A percentile compares a stretch with the other conserved stretches of the same genome.
These are phyloP conservation scores for Thelonectria rubi DNA, from an alignment of 2,329 filamentous ascomycete species.

Conservation along the genomic window DNA sequence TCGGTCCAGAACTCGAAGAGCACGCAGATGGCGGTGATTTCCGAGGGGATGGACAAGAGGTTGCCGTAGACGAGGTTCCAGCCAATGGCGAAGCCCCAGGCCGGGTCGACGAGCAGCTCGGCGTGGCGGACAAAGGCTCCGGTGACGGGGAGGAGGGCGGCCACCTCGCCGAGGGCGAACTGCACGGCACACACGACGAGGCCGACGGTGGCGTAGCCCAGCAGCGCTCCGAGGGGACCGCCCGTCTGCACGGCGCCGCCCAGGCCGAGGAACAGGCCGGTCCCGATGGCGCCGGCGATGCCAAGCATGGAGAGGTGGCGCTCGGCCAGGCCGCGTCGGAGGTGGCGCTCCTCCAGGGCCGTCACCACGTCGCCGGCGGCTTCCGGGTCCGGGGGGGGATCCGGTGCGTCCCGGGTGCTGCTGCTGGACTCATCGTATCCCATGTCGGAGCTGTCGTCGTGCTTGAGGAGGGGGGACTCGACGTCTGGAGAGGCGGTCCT, in stretches of 20 bases:
- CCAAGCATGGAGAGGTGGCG: slow-evolving; percentile 61
- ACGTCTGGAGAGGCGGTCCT: background rate
- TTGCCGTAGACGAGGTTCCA: slow-evolving; percentile 64
- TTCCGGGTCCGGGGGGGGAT: background rate
- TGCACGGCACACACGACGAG: slow-evolving; percentile 58
- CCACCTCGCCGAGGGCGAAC: slow-evolving; percentile 62
- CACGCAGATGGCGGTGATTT: slow-evolving; percentile 56
- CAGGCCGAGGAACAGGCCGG: slow-evolving; percentile 43
- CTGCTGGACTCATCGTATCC: slow-evolving; percentile 11
- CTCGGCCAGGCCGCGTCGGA: slow-evolving; percentile 40
- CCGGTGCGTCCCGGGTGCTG: slow-evolving; percentile 8
- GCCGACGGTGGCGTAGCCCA: slow-evolving; percentile 56
- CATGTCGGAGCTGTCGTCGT: slow-evolving; percentile 6
- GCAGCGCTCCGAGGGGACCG: slow-evolving; percentile 52
- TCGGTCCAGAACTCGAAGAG: slow-evolving; percentile 51
- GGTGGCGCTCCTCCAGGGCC: slow-evolving; percentile 33
- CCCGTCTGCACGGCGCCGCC: slow-evolving; percentile 55
- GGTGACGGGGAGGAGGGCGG: slow-evolving; percentile 55
- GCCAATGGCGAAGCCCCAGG: slow-evolving; percentile 63
- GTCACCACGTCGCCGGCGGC: slow-evolving; percentile 37
- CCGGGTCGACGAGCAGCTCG: slow-evolving; percentile 61
- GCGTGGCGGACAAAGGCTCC: slow-evolving; percentile 61
- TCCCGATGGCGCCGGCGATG: slow-evolving; percentile 63
- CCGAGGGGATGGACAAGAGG: slow-evolving; percentile 59
- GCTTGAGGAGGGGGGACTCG: slow-evolving; percentile 17